phyloP scores from a whole-genome alignment of 2,329 filamentous ascomycete species.

The Pseudogymnoascus sp. region DNA sequence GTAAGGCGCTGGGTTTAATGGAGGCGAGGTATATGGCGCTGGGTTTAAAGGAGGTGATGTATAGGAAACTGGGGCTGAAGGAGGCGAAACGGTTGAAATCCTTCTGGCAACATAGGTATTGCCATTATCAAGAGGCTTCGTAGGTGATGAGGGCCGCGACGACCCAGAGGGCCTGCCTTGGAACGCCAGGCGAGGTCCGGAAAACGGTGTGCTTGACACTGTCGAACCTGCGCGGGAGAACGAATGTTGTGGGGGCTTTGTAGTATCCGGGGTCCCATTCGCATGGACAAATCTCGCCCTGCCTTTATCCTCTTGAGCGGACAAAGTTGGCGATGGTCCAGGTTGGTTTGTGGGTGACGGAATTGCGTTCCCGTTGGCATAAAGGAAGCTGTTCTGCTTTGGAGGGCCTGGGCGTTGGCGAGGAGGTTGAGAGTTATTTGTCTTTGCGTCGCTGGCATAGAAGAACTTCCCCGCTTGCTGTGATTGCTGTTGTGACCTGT shows the following conservation, averaged over 20 bases:
- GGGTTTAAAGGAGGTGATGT: background rate
- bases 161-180: background rate
- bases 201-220: conserved; percentile 39
- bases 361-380: conserved; percentile 39
- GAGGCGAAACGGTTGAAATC: conserved; percentile 6
- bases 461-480: conserved; percentile 64
- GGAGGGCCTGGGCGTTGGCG: conserved; percentile 34
- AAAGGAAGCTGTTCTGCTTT: conserved; percentile 35
- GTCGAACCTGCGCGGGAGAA: conserved; percentile 30
- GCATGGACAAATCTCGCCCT: conserved; percentile 68
- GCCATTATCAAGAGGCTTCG: background rate
- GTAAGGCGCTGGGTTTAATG: background rate
- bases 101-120: conserved; percentile 1
- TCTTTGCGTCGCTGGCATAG: conserved; percentile 72
- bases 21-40: background rate
- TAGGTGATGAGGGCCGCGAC: background rate
- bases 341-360: conserved; percentile 25
- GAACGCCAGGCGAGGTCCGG: conserved; percentile 34
- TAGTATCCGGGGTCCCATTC: conserved; percentile 52
- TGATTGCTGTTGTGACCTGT: background rate
- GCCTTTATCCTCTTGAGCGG: conserved; percentile 31
- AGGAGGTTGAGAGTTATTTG: conserved; percentile 23
- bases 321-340: conserved; percentile 18
- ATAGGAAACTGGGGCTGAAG: background rate
- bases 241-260: conserved; percentile 29